Evolutionary conservation across 441 rosid genomes (phyloP).

Genomic region (Erodium texanum): DNA sequence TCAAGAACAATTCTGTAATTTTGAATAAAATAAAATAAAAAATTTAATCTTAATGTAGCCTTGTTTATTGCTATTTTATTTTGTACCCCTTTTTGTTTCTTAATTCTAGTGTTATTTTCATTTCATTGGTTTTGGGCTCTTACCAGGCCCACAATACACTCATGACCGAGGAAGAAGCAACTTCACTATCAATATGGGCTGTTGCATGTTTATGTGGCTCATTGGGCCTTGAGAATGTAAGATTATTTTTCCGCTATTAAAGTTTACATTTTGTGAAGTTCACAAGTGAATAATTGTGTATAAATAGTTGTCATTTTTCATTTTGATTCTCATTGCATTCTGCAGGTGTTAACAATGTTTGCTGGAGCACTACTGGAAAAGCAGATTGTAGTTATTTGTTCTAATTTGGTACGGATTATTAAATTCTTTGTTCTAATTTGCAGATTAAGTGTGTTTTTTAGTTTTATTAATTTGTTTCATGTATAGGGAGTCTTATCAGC

Average conservation of each 20-base stretch:
- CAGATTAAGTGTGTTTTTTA: too few relatives aligned
- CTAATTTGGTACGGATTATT: constrained; percentile 57
- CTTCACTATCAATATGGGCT: constrained; percentile 82
- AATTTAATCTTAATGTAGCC: background rate
- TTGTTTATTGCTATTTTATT: background rate
- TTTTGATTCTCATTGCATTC: constrained; percentile 19
- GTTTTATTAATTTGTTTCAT: constrained; percentile 13
- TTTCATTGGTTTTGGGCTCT: constrained; percentile 18
- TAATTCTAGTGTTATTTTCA: background rate
- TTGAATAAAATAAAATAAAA: too few relatives aligned
- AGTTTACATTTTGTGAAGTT: background rate
- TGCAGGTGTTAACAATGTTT: constrained; percentile 71
- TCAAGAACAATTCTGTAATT: too few relatives aligned
- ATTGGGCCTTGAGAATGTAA: constrained; percentile 80
- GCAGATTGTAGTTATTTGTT: constrained; percentile 79
- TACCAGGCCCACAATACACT: constrained; percentile 66
- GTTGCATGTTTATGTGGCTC: constrained; percentile 87
- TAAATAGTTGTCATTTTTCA: background rate
- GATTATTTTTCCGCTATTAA: constrained; percentile 13
- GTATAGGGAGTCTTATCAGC: constrained; percentile 84
- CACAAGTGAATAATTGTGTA: background rate
- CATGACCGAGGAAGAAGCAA: constrained; percentile 82
- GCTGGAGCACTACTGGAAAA: constrained; percentile 90
- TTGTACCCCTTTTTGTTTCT: background rate
- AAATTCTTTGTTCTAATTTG: too few relatives aligned